Percentiles rank a stretch among this genome's conserved stretches.
These are phyloP conservation scores for Beta corolliflora DNA, from an alignment of 179 eudicot genomes.

Conservation along the genomic window DNA sequence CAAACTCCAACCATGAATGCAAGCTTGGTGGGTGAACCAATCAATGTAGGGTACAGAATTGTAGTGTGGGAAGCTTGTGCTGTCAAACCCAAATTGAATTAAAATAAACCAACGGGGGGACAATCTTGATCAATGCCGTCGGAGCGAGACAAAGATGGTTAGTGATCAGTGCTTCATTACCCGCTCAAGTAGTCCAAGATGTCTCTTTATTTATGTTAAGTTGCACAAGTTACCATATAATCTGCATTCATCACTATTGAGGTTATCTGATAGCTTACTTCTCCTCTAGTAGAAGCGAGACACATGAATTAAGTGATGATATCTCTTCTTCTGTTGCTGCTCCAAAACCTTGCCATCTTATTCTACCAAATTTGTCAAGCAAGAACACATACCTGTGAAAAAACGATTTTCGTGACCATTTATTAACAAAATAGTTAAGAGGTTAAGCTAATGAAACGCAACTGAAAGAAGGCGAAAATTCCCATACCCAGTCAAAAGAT, in stretches of 20 bases:
- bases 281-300: conserved; percentile 67
- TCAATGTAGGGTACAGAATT: background rate
- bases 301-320: conserved; percentile 60
- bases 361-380: conserved; percentile 83
- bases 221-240: background rate
- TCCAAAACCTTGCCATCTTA: conserved; percentile 94
- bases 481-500: conserved; percentile 89
- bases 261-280: conserved; percentile 25
- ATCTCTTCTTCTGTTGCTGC: conserved; percentile 74
- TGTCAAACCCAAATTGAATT: background rate
- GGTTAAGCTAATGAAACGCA: background rate
- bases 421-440: background rate
- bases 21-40: background rate
- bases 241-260: background rate
- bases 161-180: background rate
- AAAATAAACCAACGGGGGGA: background rate
- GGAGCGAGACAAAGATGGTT: no score
- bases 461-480: background rate
- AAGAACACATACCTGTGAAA: conserved; percentile 73
- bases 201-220: background rate
- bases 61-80: background rate
- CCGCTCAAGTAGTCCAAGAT: background rate
- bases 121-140: no score
- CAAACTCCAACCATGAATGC: background rate
- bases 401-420: background rate